These are phyloP conservation scores for Tricholoma matsutake DNA, from an alignment of 768 basidiomycete genomes.

Conservation along the genomic window DNA sequence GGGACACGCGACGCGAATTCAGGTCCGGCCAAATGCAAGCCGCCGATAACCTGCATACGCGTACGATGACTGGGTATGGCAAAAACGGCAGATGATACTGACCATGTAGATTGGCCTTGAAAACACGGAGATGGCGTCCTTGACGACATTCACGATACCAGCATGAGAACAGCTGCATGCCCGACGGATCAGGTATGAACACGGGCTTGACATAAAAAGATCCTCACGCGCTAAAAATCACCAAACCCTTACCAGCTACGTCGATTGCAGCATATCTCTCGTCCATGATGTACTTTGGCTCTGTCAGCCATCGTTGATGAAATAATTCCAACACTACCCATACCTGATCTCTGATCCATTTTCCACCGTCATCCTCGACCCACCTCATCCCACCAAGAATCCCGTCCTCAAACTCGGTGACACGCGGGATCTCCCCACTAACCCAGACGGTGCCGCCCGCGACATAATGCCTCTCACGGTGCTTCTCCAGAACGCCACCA, in stretches of 20 bases:
- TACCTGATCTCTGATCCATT: conserved; percentile 59
- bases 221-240: conserved; percentile 81
- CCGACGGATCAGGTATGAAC: not conserved
- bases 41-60: conserved; percentile 62
- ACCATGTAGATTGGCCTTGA: conserved; percentile 77
- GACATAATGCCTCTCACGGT: conserved; percentile 60
- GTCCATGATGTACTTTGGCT: conserved; percentile 70
- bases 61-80: not conserved
- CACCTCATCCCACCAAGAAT: conserved; percentile 67
- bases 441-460: conserved; percentile 65
- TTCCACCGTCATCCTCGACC: conserved; percentile 35
- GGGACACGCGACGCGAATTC: conserved; percentile 61
- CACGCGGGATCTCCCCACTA: conserved; percentile 77
- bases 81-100: conserved; percentile 2
- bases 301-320: not conserved
- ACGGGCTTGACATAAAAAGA: not conserved
- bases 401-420: conserved; percentile 66
- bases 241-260: conserved; percentile 76
- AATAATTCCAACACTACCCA: not conserved
- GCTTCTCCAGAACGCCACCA: conserved; percentile 55
- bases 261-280: conserved; percentile 78
- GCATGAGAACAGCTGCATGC: conserved; percentile 55
- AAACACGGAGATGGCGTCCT: conserved; percentile 61
- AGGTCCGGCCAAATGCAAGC: conserved; percentile 76
- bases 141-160: conserved; percentile 81